Percentiles rank a stretch among this genome's conserved stretches.
phyloP scores from a whole-genome alignment of 164 flowering plant species.

The Warburgia ugandensis region DNA sequence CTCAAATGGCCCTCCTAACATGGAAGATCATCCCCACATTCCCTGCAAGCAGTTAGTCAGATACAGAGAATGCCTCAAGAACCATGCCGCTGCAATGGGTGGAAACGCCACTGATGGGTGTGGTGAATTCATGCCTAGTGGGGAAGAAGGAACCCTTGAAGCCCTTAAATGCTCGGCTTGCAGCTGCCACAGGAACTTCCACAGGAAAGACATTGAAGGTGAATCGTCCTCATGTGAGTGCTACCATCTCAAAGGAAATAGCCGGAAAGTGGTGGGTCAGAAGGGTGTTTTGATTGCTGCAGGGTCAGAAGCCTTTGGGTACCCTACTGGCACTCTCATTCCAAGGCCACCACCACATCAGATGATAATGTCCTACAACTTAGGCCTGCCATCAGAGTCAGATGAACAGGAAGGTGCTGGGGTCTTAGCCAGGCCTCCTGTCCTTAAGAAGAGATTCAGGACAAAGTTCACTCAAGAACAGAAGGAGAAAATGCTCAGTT shows the following conservation, averaged over 20 bases:
- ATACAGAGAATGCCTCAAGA: conserved; percentile 79
- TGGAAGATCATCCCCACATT: conserved; percentile 11
- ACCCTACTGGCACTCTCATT: conserved; percentile 30
- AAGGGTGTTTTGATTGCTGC: conserved; percentile 20
- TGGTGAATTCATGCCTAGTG: conserved; percentile 89
- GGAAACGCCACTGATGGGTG: conserved; percentile 89
- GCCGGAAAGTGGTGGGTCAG: conserved; percentile 41
- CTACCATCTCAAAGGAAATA: conserved; percentile 28
- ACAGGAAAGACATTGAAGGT: conserved; percentile 65
- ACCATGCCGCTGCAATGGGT: conserved; percentile 90
- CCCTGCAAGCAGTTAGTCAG: conserved; percentile 35
- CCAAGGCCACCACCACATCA: conserved; percentile 33
- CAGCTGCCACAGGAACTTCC: conserved; percentile 92
- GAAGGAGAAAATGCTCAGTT: conserved; percentile 78
- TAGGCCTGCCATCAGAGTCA: conserved; percentile 40
- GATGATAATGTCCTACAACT: conserved; percentile 53
- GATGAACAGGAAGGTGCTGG: conserved; percentile 45
- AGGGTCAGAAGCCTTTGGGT: conserved; percentile 34
- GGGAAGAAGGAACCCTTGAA: conserved; percentile 62
- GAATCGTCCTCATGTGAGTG: conserved; percentile 17
- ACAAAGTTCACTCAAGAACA: conserved; percentile 80
- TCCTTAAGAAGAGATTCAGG: conserved; percentile 66
- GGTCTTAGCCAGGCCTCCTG: conserved; percentile 18
- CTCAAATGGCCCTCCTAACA: conserved; percentile 18
- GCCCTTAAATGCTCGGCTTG: conserved; percentile 84